A percentile compares a stretch with the other conserved stretches of the same genome.
Evolutionary conservation across 345 rosid genomes (phyloP).

Genomic region (Euphorbia pulcherrima): DNA sequence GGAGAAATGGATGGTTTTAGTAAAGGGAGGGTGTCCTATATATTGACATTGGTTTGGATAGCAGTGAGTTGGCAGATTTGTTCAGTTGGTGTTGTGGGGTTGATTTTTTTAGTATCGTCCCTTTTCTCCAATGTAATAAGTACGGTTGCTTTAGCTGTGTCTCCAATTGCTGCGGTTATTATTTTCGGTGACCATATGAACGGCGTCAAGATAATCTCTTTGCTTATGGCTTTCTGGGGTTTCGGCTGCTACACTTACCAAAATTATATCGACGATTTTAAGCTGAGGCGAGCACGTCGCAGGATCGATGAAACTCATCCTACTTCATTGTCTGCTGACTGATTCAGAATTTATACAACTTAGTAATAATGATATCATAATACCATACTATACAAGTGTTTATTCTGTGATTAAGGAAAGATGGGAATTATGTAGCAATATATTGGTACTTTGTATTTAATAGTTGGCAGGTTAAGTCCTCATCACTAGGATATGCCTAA

Average conservation of each 20-base stretch:
- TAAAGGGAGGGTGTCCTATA: conserved; percentile 46
- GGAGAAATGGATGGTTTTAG: conserved; percentile 47
- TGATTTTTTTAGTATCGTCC: conserved; percentile 61
- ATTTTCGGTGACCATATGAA: conserved; percentile 60
- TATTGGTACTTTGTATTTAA: neutral
- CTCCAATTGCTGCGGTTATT: conserved; percentile 52
- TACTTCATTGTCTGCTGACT: conserved; percentile 23
- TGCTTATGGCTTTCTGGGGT: conserved; percentile 63
- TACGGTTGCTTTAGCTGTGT: conserved; percentile 53
- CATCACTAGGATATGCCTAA: neutral
- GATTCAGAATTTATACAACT: neutral
- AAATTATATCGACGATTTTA: conserved; percentile 50
- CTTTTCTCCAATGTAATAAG: conserved; percentile 74
- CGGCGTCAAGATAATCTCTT: conserved; percentile 55
- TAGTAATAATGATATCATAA: neutral
- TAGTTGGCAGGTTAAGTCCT: neutral
- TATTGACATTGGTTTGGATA: conserved; percentile 48
- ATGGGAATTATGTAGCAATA: too few relatives aligned
- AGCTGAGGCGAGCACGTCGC: conserved; percentile 34
- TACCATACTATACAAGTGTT: neutral
- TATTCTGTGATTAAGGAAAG: neutral
- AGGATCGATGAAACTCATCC: conserved; percentile 7
- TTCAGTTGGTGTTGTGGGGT: conserved; percentile 66
- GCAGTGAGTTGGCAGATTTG: conserved; percentile 66
- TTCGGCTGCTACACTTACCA: conserved; percentile 56